phyloP scores from a whole-genome alignment of 805 yeast genomes.

The Suhomyces tanzawaensis region DNA sequence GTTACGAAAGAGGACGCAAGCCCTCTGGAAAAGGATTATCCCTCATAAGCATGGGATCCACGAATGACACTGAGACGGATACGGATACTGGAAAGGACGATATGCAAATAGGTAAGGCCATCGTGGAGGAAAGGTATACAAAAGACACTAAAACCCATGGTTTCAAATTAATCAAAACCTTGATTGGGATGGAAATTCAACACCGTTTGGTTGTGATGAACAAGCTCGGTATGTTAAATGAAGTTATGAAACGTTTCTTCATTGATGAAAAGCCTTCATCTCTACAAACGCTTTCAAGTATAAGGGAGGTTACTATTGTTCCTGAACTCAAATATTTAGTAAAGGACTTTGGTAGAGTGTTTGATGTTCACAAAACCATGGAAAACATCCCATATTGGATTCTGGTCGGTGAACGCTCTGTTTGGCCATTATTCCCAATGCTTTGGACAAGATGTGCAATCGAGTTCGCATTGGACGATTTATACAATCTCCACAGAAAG shows the following conservation, averaged over 20 bases:
- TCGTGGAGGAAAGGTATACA: constrained; percentile 31
- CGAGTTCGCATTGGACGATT: constrained; percentile 83
- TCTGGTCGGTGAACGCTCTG: constrained; percentile 83
- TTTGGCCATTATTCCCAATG: constrained; percentile 87
- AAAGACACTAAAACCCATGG: constrained; percentile 34
- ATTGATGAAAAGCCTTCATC: constrained; percentile 78
- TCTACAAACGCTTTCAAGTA: constrained; percentile 60
- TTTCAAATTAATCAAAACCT: constrained; percentile 43
- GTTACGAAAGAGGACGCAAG: constrained; percentile 13
- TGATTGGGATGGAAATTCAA: constrained; percentile 73
- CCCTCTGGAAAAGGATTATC: not conserved
- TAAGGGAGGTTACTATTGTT: constrained; percentile 82
- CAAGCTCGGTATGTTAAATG: constrained; percentile 70
- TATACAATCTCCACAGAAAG: constrained; percentile 48
- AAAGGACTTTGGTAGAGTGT: constrained; percentile 67
- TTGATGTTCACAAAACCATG: constrained; percentile 68
- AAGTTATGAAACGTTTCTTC: constrained; percentile 67
- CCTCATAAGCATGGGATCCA: not conserved
- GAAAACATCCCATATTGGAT: constrained; percentile 88
- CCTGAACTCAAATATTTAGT: constrained; percentile 77
- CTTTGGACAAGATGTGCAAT: constrained; percentile 86
- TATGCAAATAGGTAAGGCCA: constrained; percentile 26
- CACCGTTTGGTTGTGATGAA: constrained; percentile 82
- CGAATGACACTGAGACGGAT: not conserved
- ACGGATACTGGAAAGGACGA: constrained; percentile 22